Evolutionary conservation across 192 early-diverging fungal species (phyloP).

Genomic region (Backusella westeae): DNA sequence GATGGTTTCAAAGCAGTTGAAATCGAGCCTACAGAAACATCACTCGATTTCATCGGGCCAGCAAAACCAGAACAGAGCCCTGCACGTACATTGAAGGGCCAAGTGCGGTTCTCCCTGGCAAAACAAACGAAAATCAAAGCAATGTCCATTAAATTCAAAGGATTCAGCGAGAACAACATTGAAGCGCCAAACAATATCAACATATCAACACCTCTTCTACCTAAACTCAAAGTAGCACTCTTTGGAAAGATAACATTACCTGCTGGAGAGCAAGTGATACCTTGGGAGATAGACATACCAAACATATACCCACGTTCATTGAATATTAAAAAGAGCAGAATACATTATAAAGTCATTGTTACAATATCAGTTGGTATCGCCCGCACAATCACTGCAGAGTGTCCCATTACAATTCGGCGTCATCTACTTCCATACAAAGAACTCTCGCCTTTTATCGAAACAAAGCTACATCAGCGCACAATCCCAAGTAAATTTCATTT

Average conservation of each 20-base stretch:
- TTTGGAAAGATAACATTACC: constrained; percentile 19
- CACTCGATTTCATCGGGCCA: constrained; percentile 28
- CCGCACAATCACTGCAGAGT: constrained; percentile 24
- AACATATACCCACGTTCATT: constrained; percentile 22
- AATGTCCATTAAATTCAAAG: constrained; percentile 40
- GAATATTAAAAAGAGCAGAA: constrained; percentile 17
- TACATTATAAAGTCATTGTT: constrained; percentile 21
- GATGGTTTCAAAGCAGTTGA: constrained; percentile 26
- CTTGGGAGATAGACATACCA: constrained; percentile 33
- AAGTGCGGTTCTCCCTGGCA: constrained; percentile 17
- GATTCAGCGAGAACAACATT: constrained; percentile 17
- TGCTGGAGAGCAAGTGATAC: constrained; percentile 24
- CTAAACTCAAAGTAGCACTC: constrained; percentile 21
- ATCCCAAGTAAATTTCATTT: constrained; percentile 38
- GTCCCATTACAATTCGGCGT: constrained; percentile 19
- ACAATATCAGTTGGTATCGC: constrained; percentile 19
- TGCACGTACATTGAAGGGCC: constrained; percentile 20
- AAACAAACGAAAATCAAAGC: constrained; percentile 26
- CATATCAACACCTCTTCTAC: constrained; percentile 6
- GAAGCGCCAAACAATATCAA: not conserved
- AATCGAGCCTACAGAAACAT: constrained; percentile 28
- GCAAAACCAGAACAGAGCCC: not conserved
- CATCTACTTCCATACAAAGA: constrained; percentile 25
- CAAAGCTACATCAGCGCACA: constrained; percentile 22
- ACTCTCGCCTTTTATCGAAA: constrained; percentile 24